Conservation (phyloP, 345 rosid genomes). For the Cardamine resedifolia region DNA sequence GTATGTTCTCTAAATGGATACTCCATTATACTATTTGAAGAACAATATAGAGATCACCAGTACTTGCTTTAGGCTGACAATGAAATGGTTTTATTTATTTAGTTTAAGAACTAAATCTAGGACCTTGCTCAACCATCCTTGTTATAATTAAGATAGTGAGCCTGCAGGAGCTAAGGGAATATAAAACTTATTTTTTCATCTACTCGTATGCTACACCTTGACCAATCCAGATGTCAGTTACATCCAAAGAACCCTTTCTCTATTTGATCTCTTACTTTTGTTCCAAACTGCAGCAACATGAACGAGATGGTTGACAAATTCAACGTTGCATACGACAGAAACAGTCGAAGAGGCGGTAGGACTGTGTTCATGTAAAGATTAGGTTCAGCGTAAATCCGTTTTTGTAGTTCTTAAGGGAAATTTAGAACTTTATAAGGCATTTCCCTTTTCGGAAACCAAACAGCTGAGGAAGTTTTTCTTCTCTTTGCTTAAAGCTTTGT, state of each 20-base stretch:
- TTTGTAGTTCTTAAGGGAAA: conserved; percentile 1
- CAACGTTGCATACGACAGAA: conserved; percentile 86
- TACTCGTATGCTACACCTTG: neutral
- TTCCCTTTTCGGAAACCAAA: conserved; percentile 17
- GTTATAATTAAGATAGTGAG: conserved; percentile 1
- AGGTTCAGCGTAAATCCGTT: conserved; percentile 9
- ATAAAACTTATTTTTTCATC: neutral
- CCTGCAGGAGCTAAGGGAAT: neutral
- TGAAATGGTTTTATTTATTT: neutral
- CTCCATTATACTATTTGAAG: neutral
- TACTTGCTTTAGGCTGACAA: conserved; percentile 7
- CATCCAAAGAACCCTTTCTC: neutral
- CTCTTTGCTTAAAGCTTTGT: neutral
- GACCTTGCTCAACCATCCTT: conserved; percentile 9
- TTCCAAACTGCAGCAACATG: conserved; percentile 64
- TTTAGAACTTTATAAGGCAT: conserved; percentile 2
- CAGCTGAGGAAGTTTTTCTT: conserved; percentile 13
- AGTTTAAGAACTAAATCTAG: neutral
- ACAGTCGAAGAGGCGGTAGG: conserved; percentile 82
- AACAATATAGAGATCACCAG: neutral
- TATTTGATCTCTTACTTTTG: conserved; percentile 1
- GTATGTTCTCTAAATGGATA: conserved; percentile 39
- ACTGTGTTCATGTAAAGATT: conserved; percentile 59
- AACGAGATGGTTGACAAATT: conserved; percentile 91
- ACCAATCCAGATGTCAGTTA: neutral